Conservation (phyloP, 116 monocot species). For the Trichopus zeylanicus region DNA sequence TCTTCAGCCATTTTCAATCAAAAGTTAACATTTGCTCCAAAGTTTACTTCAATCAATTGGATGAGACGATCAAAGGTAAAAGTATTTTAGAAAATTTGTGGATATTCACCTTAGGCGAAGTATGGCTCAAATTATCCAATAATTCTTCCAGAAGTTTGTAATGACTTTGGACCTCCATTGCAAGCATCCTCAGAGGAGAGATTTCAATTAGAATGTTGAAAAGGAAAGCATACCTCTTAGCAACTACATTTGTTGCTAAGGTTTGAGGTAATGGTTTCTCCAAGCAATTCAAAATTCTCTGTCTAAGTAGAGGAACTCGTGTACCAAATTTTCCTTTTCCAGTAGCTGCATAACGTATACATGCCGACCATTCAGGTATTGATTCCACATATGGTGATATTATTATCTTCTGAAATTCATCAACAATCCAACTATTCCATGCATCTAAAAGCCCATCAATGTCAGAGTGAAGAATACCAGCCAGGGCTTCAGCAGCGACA, state of each 20-base stretch:
- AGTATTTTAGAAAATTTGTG: too few species aligned
- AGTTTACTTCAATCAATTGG: too few species aligned
- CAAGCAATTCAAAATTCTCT: slow-evolving; percentile 74
- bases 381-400: slow-evolving; percentile 70
- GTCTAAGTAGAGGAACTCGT: slow-evolving; percentile 58
- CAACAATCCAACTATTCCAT: slow-evolving; percentile 78
- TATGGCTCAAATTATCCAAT: slow-evolving; percentile 75
- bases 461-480: slow-evolving; percentile 96
- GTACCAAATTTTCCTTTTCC: slow-evolving; percentile 90
- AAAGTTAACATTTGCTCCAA: too few species aligned
- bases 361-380: slow-evolving; percentile 95
- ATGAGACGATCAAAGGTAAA: too few species aligned
- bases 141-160: slow-evolving; percentile 61
- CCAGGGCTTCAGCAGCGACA: slow-evolving; percentile 91
- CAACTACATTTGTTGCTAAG: slow-evolving; percentile 60
- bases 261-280: slow-evolving; percentile 44
- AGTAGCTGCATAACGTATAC: slow-evolving; percentile 91
- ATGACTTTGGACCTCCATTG: slow-evolving; percentile 57
- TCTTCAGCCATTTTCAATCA: too few species aligned
- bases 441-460: slow-evolving; percentile 47
- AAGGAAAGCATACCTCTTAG: slow-evolving; percentile 80
- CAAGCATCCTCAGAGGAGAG: slow-evolving; percentile 60
- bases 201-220: slow-evolving; percentile 73
- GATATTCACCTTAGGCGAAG: slow-evolving; percentile 82
- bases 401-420: slow-evolving; percentile 64